Conservation (phyloP, 148 eudicot genomes). For the Dysphania ambrosioides region DNA sequence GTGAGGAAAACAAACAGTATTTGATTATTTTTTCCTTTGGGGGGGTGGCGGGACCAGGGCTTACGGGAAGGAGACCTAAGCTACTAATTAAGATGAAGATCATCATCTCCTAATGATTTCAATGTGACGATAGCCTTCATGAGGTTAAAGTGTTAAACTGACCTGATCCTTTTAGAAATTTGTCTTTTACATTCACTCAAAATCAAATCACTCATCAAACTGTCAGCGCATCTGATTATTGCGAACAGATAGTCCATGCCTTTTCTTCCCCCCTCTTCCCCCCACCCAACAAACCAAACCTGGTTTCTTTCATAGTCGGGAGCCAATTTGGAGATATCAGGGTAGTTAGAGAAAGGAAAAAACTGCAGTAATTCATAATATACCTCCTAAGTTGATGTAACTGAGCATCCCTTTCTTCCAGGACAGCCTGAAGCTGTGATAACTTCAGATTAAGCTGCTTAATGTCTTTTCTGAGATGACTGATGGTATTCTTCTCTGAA, state of each 20-base stretch:
- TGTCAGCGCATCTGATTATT: no score
- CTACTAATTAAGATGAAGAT: neutral
- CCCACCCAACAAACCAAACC: no score
- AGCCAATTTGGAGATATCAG: neutral
- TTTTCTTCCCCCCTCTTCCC: no score
- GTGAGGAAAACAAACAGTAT: conserved; percentile 17
- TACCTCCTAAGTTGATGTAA: conserved; percentile 61
- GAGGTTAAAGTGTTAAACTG: neutral
- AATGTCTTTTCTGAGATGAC: conserved; percentile 63
- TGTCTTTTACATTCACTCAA: neutral
- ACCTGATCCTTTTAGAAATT: neutral
- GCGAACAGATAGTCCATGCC: no score
- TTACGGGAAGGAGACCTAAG: neutral
- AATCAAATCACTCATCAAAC: no score
- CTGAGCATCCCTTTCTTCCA: conserved; percentile 79
- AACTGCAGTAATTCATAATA: neutral
- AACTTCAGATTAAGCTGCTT: conserved; percentile 70
- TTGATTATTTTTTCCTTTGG: neutral
- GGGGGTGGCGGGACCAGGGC: no score
- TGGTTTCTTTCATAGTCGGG: no score
- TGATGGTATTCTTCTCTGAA: conserved; percentile 68
- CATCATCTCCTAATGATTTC: neutral
- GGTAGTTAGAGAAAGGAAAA: neutral
- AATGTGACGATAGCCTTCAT: neutral
- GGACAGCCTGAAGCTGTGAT: conserved; percentile 65